These are phyloP conservation scores for Macrocybe gigantea DNA, from an alignment of 768 basidiomycete genomes.

Conservation along the genomic window DNA sequence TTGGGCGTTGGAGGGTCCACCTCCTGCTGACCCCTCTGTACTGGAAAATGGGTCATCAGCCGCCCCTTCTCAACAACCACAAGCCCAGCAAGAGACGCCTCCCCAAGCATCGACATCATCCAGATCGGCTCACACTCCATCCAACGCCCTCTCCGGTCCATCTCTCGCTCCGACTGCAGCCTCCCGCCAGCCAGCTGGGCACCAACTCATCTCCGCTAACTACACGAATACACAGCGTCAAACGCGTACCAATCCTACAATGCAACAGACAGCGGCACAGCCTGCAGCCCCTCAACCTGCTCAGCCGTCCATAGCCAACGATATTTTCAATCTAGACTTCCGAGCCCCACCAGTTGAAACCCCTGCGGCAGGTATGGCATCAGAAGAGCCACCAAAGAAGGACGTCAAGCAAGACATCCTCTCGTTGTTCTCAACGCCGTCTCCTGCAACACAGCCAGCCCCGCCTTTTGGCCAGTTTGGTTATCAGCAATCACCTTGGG, in stretches of 20 bases:
- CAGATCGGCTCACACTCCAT: slow-evolving; percentile 22
- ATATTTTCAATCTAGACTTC: slow-evolving; percentile 85
- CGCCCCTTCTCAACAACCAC: slow-evolving; percentile 18
- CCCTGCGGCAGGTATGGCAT: slow-evolving; percentile 12
- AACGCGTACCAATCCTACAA: slow-evolving; percentile 10
- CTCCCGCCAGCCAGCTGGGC: slow-evolving; percentile 44
- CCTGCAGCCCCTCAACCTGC: slow-evolving; percentile 24
- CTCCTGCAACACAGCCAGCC: slow-evolving; percentile 24
- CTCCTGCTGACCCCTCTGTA: slow-evolving; percentile 73
- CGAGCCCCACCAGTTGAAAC: slow-evolving; percentile 46
- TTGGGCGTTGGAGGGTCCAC: slow-evolving; percentile 91
- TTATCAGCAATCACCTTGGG: slow-evolving; percentile 25
- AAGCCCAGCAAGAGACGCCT: slow-evolving; percentile 16
- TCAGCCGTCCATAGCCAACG: slow-evolving; percentile 36
- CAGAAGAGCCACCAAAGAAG: slow-evolving; percentile 35
- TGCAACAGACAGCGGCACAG: slow-evolving; percentile 17
- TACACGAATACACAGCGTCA: slow-evolving; percentile 17
- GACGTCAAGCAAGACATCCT: slow-evolving; percentile 84
- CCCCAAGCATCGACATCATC: slow-evolving; percentile 14
- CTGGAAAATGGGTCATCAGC: slow-evolving; percentile 46
- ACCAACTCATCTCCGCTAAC: slow-evolving; percentile 48
- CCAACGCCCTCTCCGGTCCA: slow-evolving; percentile 13
- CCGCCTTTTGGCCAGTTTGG: slow-evolving; percentile 32
- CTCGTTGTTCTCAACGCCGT: slow-evolving; percentile 62
- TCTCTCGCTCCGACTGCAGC: slow-evolving; percentile 22